A percentile compares a stretch with the other conserved stretches of the same genome.
These are phyloP conservation scores for Claviceps pusilla DNA, from an alignment of 2,329 filamentous ascomycete species.

Conservation along the genomic window DNA sequence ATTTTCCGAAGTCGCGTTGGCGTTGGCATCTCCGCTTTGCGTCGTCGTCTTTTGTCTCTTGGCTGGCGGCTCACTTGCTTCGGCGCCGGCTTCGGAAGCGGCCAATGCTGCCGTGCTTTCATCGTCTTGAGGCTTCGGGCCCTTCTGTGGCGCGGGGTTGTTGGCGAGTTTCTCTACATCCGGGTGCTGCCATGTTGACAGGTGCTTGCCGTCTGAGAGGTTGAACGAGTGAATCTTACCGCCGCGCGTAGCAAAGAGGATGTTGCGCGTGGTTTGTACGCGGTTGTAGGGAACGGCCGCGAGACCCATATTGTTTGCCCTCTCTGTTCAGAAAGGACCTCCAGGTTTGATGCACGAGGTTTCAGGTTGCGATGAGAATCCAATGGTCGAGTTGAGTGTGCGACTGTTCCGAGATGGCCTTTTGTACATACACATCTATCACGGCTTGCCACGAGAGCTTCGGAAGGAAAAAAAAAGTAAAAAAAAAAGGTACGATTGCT, in stretches of 20 bases:
- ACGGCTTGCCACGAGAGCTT: background rate
- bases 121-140: slow-evolving; percentile 7
- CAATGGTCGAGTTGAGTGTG: background rate
- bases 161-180: slow-evolving; percentile 20
- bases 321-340: background rate
- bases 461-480: background rate
- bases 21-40: slow-evolving; percentile 11
- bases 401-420: background rate
- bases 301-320: slow-evolving; percentile 1
- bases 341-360: background rate
- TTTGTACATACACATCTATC: background rate
- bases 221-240: slow-evolving; percentile 55
- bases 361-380: background rate
- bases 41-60: slow-evolving; percentile 21
- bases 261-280: slow-evolving; percentile 36
- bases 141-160: slow-evolving; percentile 9
- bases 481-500: background rate
- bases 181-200: slow-evolving; percentile 48
- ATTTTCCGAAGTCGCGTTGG: background rate
- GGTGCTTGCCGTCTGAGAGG: slow-evolving; percentile 37
- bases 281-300: slow-evolving; percentile 47
- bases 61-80: slow-evolving; percentile 18
- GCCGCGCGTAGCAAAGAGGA: slow-evolving; percentile 61
- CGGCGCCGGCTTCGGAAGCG: slow-evolving; percentile 7
- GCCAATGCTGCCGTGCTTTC: slow-evolving; percentile 6